Percentiles rank a stretch among this genome's conserved stretches.
Evolutionary conservation across 1,139 yeast genomes (phyloP).

Genomic region (Torulaspora globosa): DNA sequence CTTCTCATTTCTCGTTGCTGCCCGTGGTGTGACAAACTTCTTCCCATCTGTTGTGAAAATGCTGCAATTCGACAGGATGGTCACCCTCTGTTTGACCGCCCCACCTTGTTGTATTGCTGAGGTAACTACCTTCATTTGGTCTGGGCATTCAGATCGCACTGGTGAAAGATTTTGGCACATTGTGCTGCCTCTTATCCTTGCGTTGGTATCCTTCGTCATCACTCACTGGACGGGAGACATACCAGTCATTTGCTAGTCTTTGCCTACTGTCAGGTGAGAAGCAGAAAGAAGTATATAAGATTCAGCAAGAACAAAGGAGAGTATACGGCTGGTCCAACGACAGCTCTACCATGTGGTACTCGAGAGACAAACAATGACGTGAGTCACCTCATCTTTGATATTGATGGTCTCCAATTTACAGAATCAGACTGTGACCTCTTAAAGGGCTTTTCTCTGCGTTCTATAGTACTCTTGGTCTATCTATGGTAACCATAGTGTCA

Average conservation of each 20-base stretch:
- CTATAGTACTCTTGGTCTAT: no score
- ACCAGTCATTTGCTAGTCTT: no score
- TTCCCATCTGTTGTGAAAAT: slow-evolving; percentile 60
- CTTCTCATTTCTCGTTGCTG: slow-evolving; percentile 51
- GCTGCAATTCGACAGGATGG: slow-evolving; percentile 46
- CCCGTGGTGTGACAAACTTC: slow-evolving; percentile 56
- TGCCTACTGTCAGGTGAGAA: no score
- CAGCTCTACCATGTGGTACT: not conserved
- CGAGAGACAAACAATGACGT: not conserved
- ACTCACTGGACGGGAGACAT: no score
- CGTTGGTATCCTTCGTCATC: slow-evolving; percentile 51
- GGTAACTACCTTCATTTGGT: slow-evolving; percentile 50
- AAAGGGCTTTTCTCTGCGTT: no score
- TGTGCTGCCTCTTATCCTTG: slow-evolving; percentile 43
- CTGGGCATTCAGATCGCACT: slow-evolving; percentile 54
- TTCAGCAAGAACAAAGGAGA: not conserved
- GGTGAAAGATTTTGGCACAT: slow-evolving; percentile 57
- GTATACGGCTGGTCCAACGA: not conserved
- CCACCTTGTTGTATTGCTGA: slow-evolving; percentile 60
- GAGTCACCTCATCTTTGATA: not conserved
- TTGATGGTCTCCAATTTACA: not conserved
- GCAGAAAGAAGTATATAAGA: not conserved
- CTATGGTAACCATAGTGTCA: no score
- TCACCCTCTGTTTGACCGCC: slow-evolving; percentile 54
- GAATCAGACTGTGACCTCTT: not conserved